phyloP scores from a whole-genome alignment of 2,329 filamentous ascomycete genomes.

The Beauveria sp. region DNA sequence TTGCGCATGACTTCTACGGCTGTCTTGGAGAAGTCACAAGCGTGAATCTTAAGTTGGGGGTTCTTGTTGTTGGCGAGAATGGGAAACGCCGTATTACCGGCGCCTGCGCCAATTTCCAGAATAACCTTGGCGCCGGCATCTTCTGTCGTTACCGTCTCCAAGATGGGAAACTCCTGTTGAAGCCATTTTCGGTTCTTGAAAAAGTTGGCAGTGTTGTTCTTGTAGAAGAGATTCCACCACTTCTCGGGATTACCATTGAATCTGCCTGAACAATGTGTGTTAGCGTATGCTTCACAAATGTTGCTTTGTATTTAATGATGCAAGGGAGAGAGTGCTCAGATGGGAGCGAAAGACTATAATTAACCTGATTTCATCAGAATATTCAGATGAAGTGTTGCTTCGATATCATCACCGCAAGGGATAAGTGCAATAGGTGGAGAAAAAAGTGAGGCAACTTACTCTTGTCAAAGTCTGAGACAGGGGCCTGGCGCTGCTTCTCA shows the following conservation, averaged over 20 bases:
- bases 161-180: slow-evolving; percentile 85
- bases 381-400: slow-evolving; percentile 59
- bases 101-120: slow-evolving; percentile 88
- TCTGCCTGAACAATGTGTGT: slow-evolving; percentile 46
- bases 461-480: slow-evolving; percentile 90
- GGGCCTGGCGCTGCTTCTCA: slow-evolving; percentile 72
- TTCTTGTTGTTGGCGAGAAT: slow-evolving; percentile 81
- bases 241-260: slow-evolving; percentile 88
- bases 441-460: slow-evolving; percentile 39
- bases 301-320: neutral
- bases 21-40: slow-evolving; percentile 92
- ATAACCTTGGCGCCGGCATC: slow-evolving; percentile 63
- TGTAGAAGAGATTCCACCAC: slow-evolving; percentile 98
- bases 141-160: slow-evolving; percentile 65
- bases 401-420: slow-evolving; percentile 42
- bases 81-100: slow-evolving; percentile 94
- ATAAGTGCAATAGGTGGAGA: neutral
- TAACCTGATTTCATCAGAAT: slow-evolving; percentile 52
- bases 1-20: slow-evolving; percentile 87
- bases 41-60: slow-evolving; percentile 72
- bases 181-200: slow-evolving; percentile 99
- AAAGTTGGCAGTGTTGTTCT: slow-evolving; percentile 94
- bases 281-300: slow-evolving; percentile 23
- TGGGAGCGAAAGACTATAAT: slow-evolving; percentile 65
- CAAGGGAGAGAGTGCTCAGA: slow-evolving; percentile 41